These are phyloP conservation scores for Sordariomycetes sp. DNA, from an alignment of 2,329 filamentous ascomycete genomes.

Conservation along the genomic window DNA sequence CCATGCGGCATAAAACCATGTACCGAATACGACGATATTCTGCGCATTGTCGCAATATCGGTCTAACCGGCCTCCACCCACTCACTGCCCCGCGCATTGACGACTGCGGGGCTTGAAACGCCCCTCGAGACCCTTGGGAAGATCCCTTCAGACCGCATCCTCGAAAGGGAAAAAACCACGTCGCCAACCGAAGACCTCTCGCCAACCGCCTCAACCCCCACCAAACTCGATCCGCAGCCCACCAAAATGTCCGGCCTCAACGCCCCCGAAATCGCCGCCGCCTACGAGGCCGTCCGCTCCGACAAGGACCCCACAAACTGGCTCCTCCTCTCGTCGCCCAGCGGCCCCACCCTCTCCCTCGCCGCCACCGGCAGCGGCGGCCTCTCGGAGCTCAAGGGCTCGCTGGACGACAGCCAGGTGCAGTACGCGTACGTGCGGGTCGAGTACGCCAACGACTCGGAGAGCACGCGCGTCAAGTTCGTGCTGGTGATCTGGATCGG, in stretches of 20 bases:
- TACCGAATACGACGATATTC: not conserved
- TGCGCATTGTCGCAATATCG: not conserved
- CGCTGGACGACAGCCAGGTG: constrained; percentile 48
- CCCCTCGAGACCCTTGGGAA: not conserved
- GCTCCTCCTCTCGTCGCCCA: constrained; percentile 50
- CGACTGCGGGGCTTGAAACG: not conserved
- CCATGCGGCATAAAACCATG: not conserved
- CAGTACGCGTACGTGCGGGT: constrained; percentile 57
- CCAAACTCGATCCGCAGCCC: not conserved
- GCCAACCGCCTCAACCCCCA: not conserved
- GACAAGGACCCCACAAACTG: constrained; percentile 58
- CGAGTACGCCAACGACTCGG: constrained; percentile 62
- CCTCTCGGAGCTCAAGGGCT: constrained; percentile 42
- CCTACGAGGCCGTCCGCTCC: constrained; percentile 56
- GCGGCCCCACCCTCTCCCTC: constrained; percentile 46
- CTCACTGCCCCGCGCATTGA: not conserved
- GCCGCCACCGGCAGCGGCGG: constrained; percentile 49
- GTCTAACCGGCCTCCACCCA: not conserved
- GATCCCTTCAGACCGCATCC: not conserved
- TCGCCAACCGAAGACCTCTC: not conserved
- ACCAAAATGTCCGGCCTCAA: constrained; percentile 42
- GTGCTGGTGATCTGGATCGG: constrained; percentile 60
- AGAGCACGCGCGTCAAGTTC: constrained; percentile 60
- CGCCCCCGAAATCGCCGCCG: constrained; percentile 47
- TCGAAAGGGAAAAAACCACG: not conserved